Conservation (phyloP, 192 early-diverging fungal species). For the Ramicandelaber brevisporus region DNA sequence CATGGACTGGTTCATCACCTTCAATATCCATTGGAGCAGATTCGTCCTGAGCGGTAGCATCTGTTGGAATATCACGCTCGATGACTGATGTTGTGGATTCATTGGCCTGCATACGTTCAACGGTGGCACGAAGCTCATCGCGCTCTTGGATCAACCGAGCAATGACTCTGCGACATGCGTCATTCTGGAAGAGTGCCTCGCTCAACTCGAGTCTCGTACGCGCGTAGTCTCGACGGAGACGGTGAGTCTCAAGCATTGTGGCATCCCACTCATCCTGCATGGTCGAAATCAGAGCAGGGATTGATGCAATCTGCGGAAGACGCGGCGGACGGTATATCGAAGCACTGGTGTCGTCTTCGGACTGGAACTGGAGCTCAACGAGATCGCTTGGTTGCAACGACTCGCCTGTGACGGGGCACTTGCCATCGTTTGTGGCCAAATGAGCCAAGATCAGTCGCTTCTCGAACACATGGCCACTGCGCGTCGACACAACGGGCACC, state of each 20-base stretch:
- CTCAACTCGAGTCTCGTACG: slow-evolving; percentile 76
- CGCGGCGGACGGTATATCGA: slow-evolving; percentile 32
- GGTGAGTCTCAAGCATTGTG: slow-evolving; percentile 82
- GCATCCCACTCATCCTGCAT: slow-evolving; percentile 96
- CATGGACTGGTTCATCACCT: neutral
- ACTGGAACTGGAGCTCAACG: slow-evolving; percentile 29
- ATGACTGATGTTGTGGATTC: neutral
- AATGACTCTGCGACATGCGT: slow-evolving; percentile 86
- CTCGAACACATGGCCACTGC: slow-evolving; percentile 72
- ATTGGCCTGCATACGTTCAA: slow-evolving; percentile 1
- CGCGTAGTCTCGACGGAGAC: slow-evolving; percentile 76
- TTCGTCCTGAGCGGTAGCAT: slow-evolving; percentile 4
- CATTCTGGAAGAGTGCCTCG: slow-evolving; percentile 85
- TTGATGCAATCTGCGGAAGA: slow-evolving; percentile 69
- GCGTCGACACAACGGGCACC: slow-evolving; percentile 69
- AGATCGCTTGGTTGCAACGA: slow-evolving; percentile 43
- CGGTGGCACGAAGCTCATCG: slow-evolving; percentile 60
- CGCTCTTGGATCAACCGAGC: slow-evolving; percentile 74
- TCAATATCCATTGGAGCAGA: slow-evolving; percentile 3
- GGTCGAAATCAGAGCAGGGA: slow-evolving; percentile 62
- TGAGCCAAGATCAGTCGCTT: slow-evolving; percentile 67
- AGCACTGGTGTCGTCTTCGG: slow-evolving; percentile 7
- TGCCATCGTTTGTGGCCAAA: slow-evolving; percentile 52
- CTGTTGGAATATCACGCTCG: neutral
- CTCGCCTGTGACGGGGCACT: slow-evolving; percentile 58